Conservation (phyloP, 1,284 basidiomycete genomes). For the Cutaneotrichosporon arboriforme region DNA sequence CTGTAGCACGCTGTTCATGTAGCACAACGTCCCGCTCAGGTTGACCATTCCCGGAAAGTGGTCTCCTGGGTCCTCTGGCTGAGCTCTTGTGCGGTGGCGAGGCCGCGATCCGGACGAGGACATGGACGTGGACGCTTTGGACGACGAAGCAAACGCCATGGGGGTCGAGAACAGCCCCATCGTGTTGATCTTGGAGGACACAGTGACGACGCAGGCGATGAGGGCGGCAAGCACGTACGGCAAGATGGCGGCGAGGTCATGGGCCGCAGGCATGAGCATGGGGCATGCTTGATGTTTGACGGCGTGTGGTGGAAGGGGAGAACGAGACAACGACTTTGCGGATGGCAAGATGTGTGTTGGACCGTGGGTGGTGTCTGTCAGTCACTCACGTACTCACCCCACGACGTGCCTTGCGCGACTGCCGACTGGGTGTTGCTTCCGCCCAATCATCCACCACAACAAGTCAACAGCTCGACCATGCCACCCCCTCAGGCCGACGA, state of each 20-base stretch:
- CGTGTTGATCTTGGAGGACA: not conserved
- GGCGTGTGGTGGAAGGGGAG: not conserved
- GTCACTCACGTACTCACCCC: too few relatives aligned
- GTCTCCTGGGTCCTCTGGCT: constrained; percentile 9
- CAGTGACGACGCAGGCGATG: not conserved
- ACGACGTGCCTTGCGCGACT: too few relatives aligned
- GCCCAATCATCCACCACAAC: not conserved
- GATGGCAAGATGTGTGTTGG: too few relatives aligned
- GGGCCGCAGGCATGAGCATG: constrained; percentile 10
- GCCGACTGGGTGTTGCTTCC: not conserved
- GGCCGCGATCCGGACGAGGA: not conserved
- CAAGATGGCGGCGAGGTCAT: constrained; percentile 4
- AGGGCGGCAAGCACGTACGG: constrained; percentile 4
- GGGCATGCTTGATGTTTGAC: not conserved
- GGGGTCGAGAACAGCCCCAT: constrained; percentile 11
- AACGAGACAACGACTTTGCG: too few relatives aligned
- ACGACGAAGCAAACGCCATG: not conserved
- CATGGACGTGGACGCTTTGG: not conserved
- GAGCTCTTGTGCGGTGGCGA: not conserved
- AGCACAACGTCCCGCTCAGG: constrained; percentile 89
- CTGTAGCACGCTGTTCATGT: constrained; percentile 90
- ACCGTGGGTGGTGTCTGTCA: too few relatives aligned
- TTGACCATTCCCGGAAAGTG: constrained; percentile 80
- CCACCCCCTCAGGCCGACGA: constrained; percentile 8
- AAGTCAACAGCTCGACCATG: constrained; percentile 6